Conservation (phyloP, 1,284 basidiomycete genomes). For the Dichomitus squalens region DNA sequence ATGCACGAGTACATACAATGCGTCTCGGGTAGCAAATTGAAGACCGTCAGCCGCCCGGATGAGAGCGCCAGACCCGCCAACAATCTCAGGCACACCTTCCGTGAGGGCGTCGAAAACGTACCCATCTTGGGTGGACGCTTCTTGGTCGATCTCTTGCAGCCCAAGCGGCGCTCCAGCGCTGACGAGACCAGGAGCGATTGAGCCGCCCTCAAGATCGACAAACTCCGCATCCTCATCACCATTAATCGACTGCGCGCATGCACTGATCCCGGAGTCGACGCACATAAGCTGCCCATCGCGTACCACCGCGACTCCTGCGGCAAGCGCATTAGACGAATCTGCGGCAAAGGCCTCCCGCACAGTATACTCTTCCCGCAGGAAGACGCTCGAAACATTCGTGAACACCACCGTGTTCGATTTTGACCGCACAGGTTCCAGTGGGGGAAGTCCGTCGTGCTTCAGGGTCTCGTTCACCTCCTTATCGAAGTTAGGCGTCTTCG, state of each 20-base stretch:
- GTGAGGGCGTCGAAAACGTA: slow-evolving; percentile 36
- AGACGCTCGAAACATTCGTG: slow-evolving; percentile 56
- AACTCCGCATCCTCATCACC: slow-evolving; percentile 36
- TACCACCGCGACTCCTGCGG: slow-evolving; percentile 38
- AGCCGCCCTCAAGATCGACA: slow-evolving; percentile 44
- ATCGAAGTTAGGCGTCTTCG: slow-evolving; percentile 61
- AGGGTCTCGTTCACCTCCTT: slow-evolving; percentile 54
- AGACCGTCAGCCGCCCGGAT: slow-evolving; percentile 55
- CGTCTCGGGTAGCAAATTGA: slow-evolving; percentile 51
- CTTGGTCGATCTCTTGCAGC: slow-evolving; percentile 60
- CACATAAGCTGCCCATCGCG: slow-evolving; percentile 30
- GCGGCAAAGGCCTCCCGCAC: slow-evolving; percentile 25
- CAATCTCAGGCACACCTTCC: slow-evolving; percentile 32
- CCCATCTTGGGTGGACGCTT: slow-evolving; percentile 72
- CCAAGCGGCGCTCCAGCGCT: slow-evolving; percentile 63
- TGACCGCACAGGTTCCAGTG: slow-evolving; percentile 45
- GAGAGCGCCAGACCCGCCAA: slow-evolving; percentile 37
- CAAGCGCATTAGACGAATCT: not conserved
- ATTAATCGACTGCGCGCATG: slow-evolving; percentile 28
- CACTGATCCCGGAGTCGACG: slow-evolving; percentile 10
- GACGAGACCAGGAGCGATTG: slow-evolving; percentile 55
- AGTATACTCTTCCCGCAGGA: slow-evolving; percentile 24
- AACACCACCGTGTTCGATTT: slow-evolving; percentile 52
- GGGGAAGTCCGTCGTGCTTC: slow-evolving; percentile 69
- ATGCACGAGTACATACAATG: slow-evolving; percentile 37